Conservation (phyloP, 2,329 filamentous ascomycete genomes). For the Hypoxylon sp. region DNA sequence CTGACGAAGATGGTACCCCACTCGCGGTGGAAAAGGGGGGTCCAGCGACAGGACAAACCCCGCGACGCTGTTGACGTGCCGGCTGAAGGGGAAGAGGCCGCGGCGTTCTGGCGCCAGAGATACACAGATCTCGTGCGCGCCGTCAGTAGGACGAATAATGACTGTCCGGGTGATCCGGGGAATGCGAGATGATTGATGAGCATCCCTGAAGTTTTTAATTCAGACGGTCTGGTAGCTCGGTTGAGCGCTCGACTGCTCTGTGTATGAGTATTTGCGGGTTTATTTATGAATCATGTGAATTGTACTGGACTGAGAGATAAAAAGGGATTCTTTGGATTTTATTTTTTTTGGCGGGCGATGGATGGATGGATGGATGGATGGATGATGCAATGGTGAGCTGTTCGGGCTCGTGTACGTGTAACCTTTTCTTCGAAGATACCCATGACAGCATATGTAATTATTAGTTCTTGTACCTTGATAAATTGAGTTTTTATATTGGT, state of each 20-base stretch:
- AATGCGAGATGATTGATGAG: background rate
- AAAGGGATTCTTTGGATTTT: too few species aligned
- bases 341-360: too few species aligned
- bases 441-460: too few species aligned
- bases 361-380: background rate
- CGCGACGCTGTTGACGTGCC: constrained; percentile 35
- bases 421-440: constrained; percentile 17
- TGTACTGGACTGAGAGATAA: background rate
- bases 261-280: constrained; percentile 12
- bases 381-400: background rate
- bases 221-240: too few species aligned
- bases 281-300: constrained; percentile 9
- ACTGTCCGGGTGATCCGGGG: constrained; percentile 12
- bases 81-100: constrained; percentile 45
- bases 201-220: too few species aligned
- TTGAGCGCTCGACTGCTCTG: too few species aligned
- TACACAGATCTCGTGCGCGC: constrained; percentile 38
- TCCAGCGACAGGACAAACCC: constrained; percentile 29
- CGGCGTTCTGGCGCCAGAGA: constrained; percentile 42
- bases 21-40: constrained; percentile 51
- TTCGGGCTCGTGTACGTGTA: constrained; percentile 14
- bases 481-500: too few species aligned
- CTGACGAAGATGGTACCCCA: constrained; percentile 60
- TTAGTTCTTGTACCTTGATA: too few species aligned
- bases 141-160: constrained; percentile 25